Percentiles rank a stretch among this genome's conserved stretches.
These are phyloP conservation scores for Kluyveromyces siamensis DNA, from an alignment of 805 yeast species.

Conservation along the genomic window DNA sequence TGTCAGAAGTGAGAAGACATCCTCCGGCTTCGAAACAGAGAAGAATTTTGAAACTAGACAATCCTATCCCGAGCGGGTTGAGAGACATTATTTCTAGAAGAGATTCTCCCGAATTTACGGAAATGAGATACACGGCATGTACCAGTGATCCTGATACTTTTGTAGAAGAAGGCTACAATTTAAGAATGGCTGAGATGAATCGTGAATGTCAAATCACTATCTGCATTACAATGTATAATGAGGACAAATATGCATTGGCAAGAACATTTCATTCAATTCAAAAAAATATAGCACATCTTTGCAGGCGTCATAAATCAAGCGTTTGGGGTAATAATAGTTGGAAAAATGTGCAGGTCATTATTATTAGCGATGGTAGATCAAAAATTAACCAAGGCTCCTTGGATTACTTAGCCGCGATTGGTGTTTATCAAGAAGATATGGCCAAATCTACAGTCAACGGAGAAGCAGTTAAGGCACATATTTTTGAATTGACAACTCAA, in stretches of 20 bases:
- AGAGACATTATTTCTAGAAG: conserved; percentile 77
- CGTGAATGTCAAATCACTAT: conserved; percentile 89
- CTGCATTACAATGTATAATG: conserved; percentile 96
- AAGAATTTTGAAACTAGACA: conserved; percentile 65
- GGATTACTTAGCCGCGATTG: conserved; percentile 86
- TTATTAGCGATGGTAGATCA: conserved; percentile 91
- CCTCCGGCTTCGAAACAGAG: conserved; percentile 69
- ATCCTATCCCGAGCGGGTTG: conserved; percentile 87
- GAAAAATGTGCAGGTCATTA: conserved; percentile 90
- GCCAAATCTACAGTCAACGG: conserved; percentile 92
- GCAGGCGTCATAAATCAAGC: conserved; percentile 69
- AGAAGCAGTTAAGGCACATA: conserved; percentile 84
- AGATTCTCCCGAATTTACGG: conserved; percentile 86
- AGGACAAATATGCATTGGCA: conserved; percentile 80
- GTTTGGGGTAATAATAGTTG: conserved; percentile 96
- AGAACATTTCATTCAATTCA: conserved; percentile 92
- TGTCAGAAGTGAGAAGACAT: conserved; percentile 60
- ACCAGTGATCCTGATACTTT: conserved; percentile 89
- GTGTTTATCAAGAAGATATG: conserved; percentile 94
- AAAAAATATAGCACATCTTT: conserved; percentile 81
- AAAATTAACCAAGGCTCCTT: conserved; percentile 78
- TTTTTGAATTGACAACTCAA: conserved; percentile 94
- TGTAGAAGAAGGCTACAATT: conserved; percentile 67
- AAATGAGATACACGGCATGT: conserved; percentile 96
- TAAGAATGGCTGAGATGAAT: conserved; percentile 77